Conservation (phyloP, 2,329 filamentous ascomycete genomes). For the Volutella citrinella region DNA sequence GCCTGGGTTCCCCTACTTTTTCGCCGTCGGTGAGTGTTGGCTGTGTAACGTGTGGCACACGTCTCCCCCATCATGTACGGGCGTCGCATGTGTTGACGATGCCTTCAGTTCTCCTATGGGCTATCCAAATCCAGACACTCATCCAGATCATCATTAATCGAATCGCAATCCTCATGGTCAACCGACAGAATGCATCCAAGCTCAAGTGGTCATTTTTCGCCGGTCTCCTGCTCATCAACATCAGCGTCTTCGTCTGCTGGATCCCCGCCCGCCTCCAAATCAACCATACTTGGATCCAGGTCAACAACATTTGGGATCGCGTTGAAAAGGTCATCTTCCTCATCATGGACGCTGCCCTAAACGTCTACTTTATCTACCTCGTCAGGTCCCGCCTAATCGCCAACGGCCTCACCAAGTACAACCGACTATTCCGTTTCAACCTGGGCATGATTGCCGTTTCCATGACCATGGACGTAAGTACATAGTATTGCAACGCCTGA, state of each 20-base stretch:
- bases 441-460: constrained; percentile 29
- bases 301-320: constrained; percentile 53
- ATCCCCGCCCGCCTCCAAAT: constrained; percentile 48
- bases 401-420: constrained; percentile 48
- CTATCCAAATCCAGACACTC: constrained; percentile 46
- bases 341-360: constrained; percentile 46
- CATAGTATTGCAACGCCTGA: accelerated
- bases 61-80: too few relatives aligned
- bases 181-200: constrained; percentile 32
- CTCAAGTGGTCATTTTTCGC: constrained; percentile 44
- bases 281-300: constrained; percentile 35
- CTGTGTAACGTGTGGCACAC: neutral
- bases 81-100: too few relatives aligned
- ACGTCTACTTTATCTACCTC: constrained; percentile 48
- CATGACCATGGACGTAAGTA: constrained; percentile 26
- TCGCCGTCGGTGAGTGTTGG: constrained; percentile 13
- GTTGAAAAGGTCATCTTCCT: constrained; percentile 51
- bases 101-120: constrained; percentile 30
- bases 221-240: constrained; percentile 46
- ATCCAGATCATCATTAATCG: constrained; percentile 57
- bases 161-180: constrained; percentile 45
- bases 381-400: constrained; percentile 45
- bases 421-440: constrained; percentile 37
- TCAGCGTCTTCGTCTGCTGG: constrained; percentile 53
- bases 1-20: constrained; percentile 23